phyloP scores from a whole-genome alignment of 2,329 filamentous ascomycete species.

The Aspergillus puulaauensis region DNA sequence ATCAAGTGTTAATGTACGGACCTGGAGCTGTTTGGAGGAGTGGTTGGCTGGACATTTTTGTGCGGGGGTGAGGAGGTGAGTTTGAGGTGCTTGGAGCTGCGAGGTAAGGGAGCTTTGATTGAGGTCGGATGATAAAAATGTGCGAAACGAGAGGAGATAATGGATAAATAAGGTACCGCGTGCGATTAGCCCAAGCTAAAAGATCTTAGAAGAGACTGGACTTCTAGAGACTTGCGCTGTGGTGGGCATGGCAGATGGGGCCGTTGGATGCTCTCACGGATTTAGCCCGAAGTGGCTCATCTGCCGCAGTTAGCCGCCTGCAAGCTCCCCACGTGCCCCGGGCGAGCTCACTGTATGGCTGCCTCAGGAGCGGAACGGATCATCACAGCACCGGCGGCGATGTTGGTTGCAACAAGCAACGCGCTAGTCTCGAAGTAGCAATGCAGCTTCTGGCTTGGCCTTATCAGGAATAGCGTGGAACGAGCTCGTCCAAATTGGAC shows the following conservation, averaged over 20 bases:
- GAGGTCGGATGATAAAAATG: background rate
- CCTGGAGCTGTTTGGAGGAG: slow-evolving; percentile 92
- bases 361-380: background rate
- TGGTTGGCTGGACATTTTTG: slow-evolving; percentile 88
- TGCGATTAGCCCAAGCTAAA: slow-evolving; percentile 1
- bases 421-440: slow-evolving; percentile 2
- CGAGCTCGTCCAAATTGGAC: slow-evolving; percentile 6
- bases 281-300: slow-evolving; percentile 3
- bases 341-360: background rate
- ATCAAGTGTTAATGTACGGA: slow-evolving; percentile 44
- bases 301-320: slow-evolving; percentile 4
- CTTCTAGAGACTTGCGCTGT: background rate
- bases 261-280: slow-evolving; percentile 1
- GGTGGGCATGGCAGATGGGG: slow-evolving; percentile 2
- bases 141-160: background rate
- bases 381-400: background rate
- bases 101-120: background rate
- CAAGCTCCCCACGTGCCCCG: slow-evolving; percentile 1
- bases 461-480: slow-evolving; percentile 12
- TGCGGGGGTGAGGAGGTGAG: slow-evolving; percentile 2
- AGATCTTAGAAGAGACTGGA: background rate
- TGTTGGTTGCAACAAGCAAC: background rate
- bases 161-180: background rate
- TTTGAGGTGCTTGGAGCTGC: background rate
- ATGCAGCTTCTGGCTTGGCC: background rate